Evolutionary conservation across 768 basidiomycete species (phyloP), one percentile per base, ranked within the genome.

Genomic region (Leccinum subtestaceum): DNA sequence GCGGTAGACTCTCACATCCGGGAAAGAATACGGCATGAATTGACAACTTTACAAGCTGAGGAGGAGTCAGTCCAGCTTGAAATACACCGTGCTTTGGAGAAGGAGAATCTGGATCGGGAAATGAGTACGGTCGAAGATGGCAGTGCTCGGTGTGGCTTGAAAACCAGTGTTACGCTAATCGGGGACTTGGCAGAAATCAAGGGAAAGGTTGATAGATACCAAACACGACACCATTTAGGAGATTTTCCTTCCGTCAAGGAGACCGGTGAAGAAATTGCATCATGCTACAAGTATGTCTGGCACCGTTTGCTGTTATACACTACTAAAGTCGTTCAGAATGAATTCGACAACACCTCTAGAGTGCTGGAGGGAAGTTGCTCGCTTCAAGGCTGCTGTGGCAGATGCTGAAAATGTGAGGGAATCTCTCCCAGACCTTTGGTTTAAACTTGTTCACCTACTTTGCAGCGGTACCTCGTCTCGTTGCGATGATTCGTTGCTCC

Each of bases 41-140:
- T 93, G 17, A 72, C 79, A 29, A 81, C 81, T 43, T 77, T 95
- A 63, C 85, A 82, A 32, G 75, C 79, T 29, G 85, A 91, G 67
- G 92, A 93, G 71, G 84, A 84, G 59, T 70, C 76, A 36, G 86
- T 95, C 11, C 84, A 81, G 46, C 75, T 78, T 50, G 83, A 92
- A 75, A 93, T 95, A 34, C 88, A 91, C 66, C 76, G 71, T 32
- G 91, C 89, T 2, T 77, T 95, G 51, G 89, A 95, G 77, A 88
- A 86, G 76, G 93, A 95, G 77, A 95, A 95, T 74, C 72, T 95
- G 53, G 89, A 93, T 72, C 80, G 82, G 58, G 92, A 94, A 74
- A 80, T 77, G 63, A 71, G 73, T 27, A 79, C 81, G 77, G 78
- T 79, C 15, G 82, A 80, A 36, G 78, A 72, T 36, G 76, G 61